A percentile compares a stretch with the other conserved stretches of the same genome.
Conservation (phyloP, 768 basidiomycete genomes). For the Leccinum disarticulatum region DNA sequence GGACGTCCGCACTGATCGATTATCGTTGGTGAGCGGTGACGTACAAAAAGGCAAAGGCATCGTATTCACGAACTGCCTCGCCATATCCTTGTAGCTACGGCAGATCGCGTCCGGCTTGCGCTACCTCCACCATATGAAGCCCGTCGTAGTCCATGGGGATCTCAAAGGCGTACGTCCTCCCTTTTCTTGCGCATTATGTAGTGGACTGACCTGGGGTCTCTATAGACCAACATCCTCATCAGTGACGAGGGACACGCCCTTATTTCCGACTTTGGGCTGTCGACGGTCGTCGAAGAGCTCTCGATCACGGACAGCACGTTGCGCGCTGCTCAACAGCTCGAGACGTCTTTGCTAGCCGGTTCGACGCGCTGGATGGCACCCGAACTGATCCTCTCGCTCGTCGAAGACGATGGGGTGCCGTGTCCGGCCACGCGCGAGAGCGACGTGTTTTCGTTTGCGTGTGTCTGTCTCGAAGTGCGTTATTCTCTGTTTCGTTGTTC, state of each 20-base stretch:
- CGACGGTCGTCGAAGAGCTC: slow-evolving; percentile 56
- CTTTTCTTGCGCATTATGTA: neutral
- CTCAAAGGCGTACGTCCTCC: slow-evolving; percentile 53
- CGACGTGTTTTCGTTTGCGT: slow-evolving; percentile 62
- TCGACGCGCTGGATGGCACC: slow-evolving; percentile 49
- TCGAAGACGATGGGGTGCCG: slow-evolving; percentile 42
- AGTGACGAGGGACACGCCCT: slow-evolving; percentile 50
- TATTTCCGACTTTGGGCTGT: slow-evolving; percentile 63
- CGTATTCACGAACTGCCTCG: neutral
- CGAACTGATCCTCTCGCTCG: slow-evolving; percentile 50
- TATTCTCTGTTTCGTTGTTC: neutral
- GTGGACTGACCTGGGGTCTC: neutral
- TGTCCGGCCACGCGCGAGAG: slow-evolving; percentile 50
- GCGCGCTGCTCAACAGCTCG: slow-evolving; percentile 28
- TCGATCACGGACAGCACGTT: slow-evolving; percentile 28
- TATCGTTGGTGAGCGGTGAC: slow-evolving; percentile 44
- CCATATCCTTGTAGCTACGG: slow-evolving; percentile 37
- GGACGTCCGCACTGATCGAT: slow-evolving; percentile 41
- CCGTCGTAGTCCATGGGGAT: slow-evolving; percentile 59
- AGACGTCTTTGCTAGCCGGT: slow-evolving; percentile 34
- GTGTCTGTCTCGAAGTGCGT: slow-evolving; percentile 57
- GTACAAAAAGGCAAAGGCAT: neutral
- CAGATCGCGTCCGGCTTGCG: slow-evolving; percentile 58
- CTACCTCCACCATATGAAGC: slow-evolving; percentile 56
- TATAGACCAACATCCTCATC: slow-evolving; percentile 57